Conservation (phyloP, 305 asterid genomes). For the Coffea humblotiana region DNA sequence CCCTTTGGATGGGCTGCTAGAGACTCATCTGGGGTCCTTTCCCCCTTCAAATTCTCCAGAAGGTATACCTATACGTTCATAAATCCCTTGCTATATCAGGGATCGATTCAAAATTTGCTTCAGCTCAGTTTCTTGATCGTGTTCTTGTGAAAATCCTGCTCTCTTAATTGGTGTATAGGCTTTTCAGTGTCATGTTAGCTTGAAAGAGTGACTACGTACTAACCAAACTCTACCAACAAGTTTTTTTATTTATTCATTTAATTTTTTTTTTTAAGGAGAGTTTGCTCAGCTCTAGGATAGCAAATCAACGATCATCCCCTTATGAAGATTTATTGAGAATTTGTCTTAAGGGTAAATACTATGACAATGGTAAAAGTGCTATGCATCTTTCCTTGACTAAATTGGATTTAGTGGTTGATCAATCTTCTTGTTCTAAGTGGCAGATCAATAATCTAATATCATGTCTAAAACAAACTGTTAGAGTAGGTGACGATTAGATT, state of each 20-base stretch:
- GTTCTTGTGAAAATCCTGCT: not conserved
- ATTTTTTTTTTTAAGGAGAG: no score
- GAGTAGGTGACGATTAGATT: not conserved
- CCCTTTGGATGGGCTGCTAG: slow-evolving; percentile 17
- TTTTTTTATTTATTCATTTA: no score
- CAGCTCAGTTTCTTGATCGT: not conserved
- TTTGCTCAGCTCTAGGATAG: not conserved
- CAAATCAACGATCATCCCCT: not conserved
- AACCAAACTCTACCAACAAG: not conserved
- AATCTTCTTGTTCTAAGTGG: no score
- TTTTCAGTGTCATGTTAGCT: not conserved
- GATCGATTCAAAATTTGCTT: no score
- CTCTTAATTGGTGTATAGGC: no score
- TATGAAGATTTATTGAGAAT: not conserved
- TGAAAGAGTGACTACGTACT: not conserved
- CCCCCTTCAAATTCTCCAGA: slow-evolving; percentile 20
- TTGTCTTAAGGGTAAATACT: not conserved
- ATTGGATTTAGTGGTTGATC: not conserved
- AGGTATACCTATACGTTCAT: not conserved
- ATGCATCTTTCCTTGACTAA: not conserved
- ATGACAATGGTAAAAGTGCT: not conserved
- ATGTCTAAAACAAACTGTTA: not conserved
- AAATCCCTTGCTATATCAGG: not conserved
- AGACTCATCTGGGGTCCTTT: slow-evolving; percentile 18
- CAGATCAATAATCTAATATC: not conserved